Evolutionary conservation across 2,329 filamentous ascomycete genomes (phyloP).

Genomic region (Macrophomina phaseolina): DNA sequence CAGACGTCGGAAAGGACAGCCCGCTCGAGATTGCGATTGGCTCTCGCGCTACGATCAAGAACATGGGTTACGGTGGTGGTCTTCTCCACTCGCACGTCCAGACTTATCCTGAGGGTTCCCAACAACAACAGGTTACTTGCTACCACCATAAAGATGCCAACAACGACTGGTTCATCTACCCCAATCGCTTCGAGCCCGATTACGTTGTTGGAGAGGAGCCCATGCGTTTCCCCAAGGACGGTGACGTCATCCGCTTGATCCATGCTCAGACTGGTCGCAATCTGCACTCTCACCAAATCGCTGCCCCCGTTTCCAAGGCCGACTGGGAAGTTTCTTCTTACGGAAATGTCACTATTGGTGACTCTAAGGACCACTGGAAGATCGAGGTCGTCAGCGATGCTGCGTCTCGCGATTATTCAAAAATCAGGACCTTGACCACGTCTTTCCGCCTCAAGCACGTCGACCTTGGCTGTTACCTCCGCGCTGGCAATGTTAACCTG

Average conservation of each 20-base stretch:
- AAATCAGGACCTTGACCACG: slow-evolving; percentile 88
- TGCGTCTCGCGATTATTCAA: slow-evolving; percentile 82
- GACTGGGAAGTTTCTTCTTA: slow-evolving; percentile 95
- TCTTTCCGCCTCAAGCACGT: slow-evolving; percentile 87
- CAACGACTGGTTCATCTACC: slow-evolving; percentile 99
- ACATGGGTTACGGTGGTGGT: slow-evolving; percentile 98
- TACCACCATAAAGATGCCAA: slow-evolving; percentile 99
- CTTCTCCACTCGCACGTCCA: slow-evolving; percentile 96
- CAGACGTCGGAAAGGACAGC: slow-evolving; percentile 91
- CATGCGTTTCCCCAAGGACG: slow-evolving; percentile 76
- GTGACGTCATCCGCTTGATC: slow-evolving; percentile 81
- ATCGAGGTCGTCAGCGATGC: slow-evolving; percentile 91
- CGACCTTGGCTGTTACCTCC: slow-evolving; percentile 86
- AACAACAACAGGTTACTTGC: slow-evolving; percentile 96
- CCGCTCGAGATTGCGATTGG: slow-evolving; percentile 90
- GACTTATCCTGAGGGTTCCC: slow-evolving; percentile 91
- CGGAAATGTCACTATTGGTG: slow-evolving; percentile 91
- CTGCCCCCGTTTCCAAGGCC: slow-evolving; percentile 85
- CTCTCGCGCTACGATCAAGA: slow-evolving; percentile 92
- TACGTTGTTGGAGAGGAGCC: slow-evolving; percentile 74
- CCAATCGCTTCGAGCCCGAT: slow-evolving; percentile 77
- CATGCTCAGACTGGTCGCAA: slow-evolving; percentile 97
- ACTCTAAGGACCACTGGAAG: slow-evolving; percentile 97
- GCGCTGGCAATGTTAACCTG: slow-evolving; percentile 93
- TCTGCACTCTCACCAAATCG: slow-evolving; percentile 89